Conservation (phyloP, 2,329 filamentous ascomycete genomes). For the Aspergillus pseudonomiae region DNA sequence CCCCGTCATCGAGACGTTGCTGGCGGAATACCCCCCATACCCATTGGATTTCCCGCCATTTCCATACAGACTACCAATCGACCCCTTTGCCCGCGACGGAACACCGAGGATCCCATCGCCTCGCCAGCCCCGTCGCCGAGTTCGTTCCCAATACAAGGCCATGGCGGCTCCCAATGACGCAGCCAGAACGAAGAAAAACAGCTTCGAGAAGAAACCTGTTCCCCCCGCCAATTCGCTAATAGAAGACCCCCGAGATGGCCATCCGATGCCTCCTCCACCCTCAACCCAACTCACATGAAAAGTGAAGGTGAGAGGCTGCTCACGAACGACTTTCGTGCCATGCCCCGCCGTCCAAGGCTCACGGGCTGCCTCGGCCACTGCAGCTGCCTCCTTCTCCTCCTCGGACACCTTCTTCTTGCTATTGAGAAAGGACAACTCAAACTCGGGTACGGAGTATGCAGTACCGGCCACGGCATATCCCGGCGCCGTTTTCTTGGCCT, state of each 20-base stretch:
- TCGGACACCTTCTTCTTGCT: constrained; percentile 18
- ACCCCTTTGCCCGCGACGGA: constrained; percentile 47
- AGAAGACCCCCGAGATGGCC: constrained; percentile 25
- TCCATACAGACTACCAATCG: constrained; percentile 58
- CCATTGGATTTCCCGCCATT: constrained; percentile 56
- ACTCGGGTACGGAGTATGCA: constrained; percentile 80
- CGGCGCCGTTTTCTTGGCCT: constrained; percentile 58
- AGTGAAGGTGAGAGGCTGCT: constrained; percentile 76
- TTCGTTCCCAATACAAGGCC: constrained; percentile 43
- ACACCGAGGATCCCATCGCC: constrained; percentile 53
- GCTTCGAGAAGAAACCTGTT: constrained; percentile 30
- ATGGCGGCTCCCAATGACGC: constrained; percentile 38
- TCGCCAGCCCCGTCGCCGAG: constrained; percentile 35
- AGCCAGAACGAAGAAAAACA: constrained; percentile 41
- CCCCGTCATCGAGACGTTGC: constrained; percentile 29
- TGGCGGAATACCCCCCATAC: constrained; percentile 57
- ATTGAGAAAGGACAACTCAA: constrained; percentile 52
- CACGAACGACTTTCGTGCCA: constrained; percentile 74
- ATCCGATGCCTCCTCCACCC: constrained; percentile 42
- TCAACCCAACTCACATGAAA: constrained; percentile 78
- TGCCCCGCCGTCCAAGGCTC: constrained; percentile 51
- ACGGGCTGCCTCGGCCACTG: constrained; percentile 45
- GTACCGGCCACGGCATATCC: constrained; percentile 85
- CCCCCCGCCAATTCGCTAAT: constrained; percentile 9
- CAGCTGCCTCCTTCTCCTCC: constrained; percentile 49